phyloP scores from a whole-genome alignment of 2,329 filamentous ascomycete species.

The Xylaria sp. region DNA sequence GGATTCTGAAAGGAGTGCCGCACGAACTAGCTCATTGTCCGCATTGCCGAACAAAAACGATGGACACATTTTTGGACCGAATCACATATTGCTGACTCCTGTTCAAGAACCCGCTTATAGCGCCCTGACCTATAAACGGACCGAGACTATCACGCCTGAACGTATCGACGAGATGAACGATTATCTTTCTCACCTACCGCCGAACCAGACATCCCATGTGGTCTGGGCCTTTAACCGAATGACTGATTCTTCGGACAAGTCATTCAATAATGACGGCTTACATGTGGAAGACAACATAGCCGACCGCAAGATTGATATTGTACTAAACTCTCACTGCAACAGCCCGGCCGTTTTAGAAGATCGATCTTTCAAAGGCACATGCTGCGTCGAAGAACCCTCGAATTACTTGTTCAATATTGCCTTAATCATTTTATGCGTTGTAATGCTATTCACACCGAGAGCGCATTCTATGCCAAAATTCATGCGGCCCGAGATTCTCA shows the following conservation, averaged over 20 bases:
- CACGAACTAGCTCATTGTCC: conserved; percentile 29
- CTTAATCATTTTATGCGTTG: conserved; percentile 40
- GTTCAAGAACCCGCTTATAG: conserved; percentile 52
- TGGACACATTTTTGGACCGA: conserved; percentile 22
- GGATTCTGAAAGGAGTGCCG: conserved; percentile 25
- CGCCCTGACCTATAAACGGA: conserved; percentile 48
- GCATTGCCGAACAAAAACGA: conserved; percentile 14
- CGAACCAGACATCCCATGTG: conserved; percentile 50
- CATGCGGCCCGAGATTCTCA: conserved; percentile 21
- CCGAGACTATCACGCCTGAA: conserved; percentile 51
- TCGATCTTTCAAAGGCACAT: conserved; percentile 56
- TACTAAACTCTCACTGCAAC: conserved; percentile 63
- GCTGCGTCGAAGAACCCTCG: conserved; percentile 54
- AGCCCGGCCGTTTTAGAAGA: conserved; percentile 46
- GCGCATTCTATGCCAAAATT: conserved; percentile 33
- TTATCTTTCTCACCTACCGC: conserved; percentile 52
- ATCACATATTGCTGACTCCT: conserved; percentile 50
- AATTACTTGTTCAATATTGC: conserved; percentile 46
- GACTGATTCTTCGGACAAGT: conserved; percentile 44
- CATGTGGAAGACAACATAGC: conserved; percentile 54
- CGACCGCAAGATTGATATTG: conserved; percentile 55
- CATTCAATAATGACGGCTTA: conserved; percentile 54
- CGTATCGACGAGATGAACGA: conserved; percentile 59
- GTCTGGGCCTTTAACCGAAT: conserved; percentile 58
- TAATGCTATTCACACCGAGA: conserved; percentile 32